Evolutionary conservation across 2,329 filamentous ascomycete species (phyloP), one percentile per base, ranked within the genome.

Genomic region (Diaporthe sp.): DNA sequence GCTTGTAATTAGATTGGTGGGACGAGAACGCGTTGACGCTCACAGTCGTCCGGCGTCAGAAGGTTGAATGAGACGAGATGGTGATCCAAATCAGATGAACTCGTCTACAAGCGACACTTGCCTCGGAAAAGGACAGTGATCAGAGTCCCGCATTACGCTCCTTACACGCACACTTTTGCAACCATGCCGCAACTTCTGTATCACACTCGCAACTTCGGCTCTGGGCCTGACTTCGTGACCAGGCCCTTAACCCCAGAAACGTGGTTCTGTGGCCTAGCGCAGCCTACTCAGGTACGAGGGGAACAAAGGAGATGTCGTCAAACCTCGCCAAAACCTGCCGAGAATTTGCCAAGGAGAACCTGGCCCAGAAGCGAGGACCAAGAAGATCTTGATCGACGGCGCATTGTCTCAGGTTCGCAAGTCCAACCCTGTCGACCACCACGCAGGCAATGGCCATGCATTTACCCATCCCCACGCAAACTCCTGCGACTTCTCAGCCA

Each of bases 311-410:
- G 71, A 65, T 73, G 57, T 60, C 55, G 44, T 63, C 47, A 63
- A 73, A 63, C 57, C 22, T 73, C 71, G 42, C 58, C 58, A 65
- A 65, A 65, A 65, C 71, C 57, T 53, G 42, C 34, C 51, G n/a
- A 58, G 58, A 25, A 65, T 42, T 65, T 57, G 73, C 42, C 63
- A 74, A 71, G 65, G 65, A 49, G 39, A 61, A 31, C 39, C 63
- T 61, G 58, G 70, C 47, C 49, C 39, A 55, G 25, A 67, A 44
- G 28, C 61, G 61, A 58, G 63, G 58, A 57, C 57, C 63, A 74
- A 47, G 74, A 39, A 55, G 60, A 75, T 75, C 70, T 53, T 61
- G 74, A 75, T 75, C 70, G 60, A 61, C 70, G 44, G 28, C 58
- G 67, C 55, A 31, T 49, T 47, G 58, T 75, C 60, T 75, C 74